These are phyloP conservation scores for Petrea volubilis DNA, from an alignment of 257 asterid genomes.

Conservation along the genomic window DNA sequence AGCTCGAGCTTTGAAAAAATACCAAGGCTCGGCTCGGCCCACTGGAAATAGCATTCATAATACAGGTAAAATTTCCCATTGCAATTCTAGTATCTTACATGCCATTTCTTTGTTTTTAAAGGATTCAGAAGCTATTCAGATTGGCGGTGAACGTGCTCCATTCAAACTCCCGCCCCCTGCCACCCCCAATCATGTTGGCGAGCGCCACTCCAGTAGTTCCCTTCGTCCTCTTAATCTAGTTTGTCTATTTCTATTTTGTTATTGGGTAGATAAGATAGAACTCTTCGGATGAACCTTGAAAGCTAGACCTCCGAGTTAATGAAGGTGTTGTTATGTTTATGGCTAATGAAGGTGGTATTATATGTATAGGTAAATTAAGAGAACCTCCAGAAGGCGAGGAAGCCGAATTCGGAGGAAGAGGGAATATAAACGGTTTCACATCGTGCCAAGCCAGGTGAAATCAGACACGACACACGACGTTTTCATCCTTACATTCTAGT, in stretches of 20 bases:
- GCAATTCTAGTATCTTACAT: slow-evolving; percentile 11
- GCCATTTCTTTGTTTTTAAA: slow-evolving; percentile 3
- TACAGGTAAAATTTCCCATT: neutral
- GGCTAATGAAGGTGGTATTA: slow-evolving; percentile 22
- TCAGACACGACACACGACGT: neutral
- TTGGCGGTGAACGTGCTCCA: slow-evolving; percentile 41
- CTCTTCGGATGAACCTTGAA: neutral
- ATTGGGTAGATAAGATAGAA: neutral
- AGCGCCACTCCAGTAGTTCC: slow-evolving; percentile 45
- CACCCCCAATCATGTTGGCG: slow-evolving; percentile 34
- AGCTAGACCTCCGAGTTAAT: slow-evolving; percentile 3
- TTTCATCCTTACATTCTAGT: neutral
- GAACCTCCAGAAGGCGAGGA: slow-evolving; percentile 32
- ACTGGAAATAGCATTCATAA: neutral
- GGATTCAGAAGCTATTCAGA: slow-evolving; percentile 42
- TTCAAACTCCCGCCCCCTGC: slow-evolving; percentile 9
- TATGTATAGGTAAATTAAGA: slow-evolving; percentile 25
- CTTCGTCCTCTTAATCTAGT: neutral
- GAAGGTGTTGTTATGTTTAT: slow-evolving; percentile 15
- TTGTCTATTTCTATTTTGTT: neutral
- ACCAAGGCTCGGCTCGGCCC: no score
- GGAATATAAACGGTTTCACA: slow-evolving; percentile 35
- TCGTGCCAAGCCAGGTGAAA: slow-evolving; percentile 56
- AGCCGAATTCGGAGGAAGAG: slow-evolving; percentile 28
- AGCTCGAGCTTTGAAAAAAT: no score